phyloP scores from a whole-genome alignment of 495 filamentous ascomycete species.

The Daldinia grandis region DNA sequence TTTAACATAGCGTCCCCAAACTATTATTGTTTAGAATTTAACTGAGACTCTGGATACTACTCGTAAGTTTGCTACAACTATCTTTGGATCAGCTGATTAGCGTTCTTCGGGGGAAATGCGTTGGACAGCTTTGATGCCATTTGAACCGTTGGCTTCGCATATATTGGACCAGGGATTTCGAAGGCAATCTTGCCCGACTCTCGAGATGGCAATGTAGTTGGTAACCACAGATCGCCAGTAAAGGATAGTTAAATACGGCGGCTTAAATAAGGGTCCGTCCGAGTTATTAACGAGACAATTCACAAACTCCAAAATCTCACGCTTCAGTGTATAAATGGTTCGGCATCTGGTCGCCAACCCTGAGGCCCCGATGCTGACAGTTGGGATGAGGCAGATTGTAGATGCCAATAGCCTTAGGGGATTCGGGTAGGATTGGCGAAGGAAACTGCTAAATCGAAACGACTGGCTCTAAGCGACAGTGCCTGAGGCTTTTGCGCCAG shows the following conservation, averaged over 20 bases:
- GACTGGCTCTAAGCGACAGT: not conserved
- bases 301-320: not conserved
- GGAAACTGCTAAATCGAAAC: not conserved
- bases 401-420: not conserved
- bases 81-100: conserved; percentile 16
- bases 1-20: not conserved
- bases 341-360: not conserved
- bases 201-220: conserved; percentile 6
- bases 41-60: conserved; percentile 7
- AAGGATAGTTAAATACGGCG: not conserved
- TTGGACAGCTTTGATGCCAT: conserved; percentile 7
- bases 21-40: not conserved
- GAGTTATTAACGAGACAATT: not conserved
- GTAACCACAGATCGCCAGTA: not conserved
- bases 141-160: not conserved
- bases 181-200: not conserved
- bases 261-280: not conserved
- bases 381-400: not conserved
- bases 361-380: conserved; percentile 2
- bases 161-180: conserved; percentile 1
- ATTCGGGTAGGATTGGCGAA: not conserved
- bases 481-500: not conserved
- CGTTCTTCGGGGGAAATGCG: conserved; percentile 12
- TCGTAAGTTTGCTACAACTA: conserved; percentile 9
- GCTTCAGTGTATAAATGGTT: not conserved